Base-by-base conservation (phyloP, 768 basidiomycete genomes). In the Leccinum pellstonianum region DNA sequence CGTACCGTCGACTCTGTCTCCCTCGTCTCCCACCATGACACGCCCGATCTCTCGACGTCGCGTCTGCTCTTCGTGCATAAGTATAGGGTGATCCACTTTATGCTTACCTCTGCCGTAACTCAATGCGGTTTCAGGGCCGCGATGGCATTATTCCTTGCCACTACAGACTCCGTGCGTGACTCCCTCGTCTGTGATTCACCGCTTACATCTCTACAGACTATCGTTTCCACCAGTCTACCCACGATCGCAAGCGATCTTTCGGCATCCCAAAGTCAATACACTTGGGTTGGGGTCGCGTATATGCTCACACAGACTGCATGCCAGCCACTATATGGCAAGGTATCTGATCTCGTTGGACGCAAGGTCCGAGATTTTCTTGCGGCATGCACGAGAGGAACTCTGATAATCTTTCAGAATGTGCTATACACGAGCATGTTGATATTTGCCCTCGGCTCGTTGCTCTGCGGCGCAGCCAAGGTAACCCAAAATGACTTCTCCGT, bases 231-330 rank as follows among this genome's bases (percentile, higher is more conserved):
- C 17, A 85, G 84, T 67, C 74, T 94, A 56, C 93, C 92, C 15
- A 92, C 91, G 19, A 93, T 94, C 61, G 79, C 86, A 15, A 83
- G 81, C 59, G 82, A 91, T 46, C 80, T 94, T 33, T 62, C 77
- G 29, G 90, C 89, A 17, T 83, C 87, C 33, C 81, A 85, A 58
- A 81, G 77, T 55, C 85, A 92, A 68, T 94, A 93, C 68, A 90
- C 87, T 23, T 94, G 92, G 92, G 88, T 94, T 53, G 88, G 86
- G 17, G 87, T 91, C 33, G 81, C 89, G 15, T 94, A 94, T 67
- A 84, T 93, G 82, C 81, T 93, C 58, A 91, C 91, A 1, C 91
- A 93, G 67, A 93, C 91, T 1, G 90, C 89, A 27, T 87, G 86
- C 62, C 91, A 94, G 68, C 91, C 91, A 31, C 74, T 94, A 25